A percentile compares a stretch with the other conserved stretches of the same genome.
Conservation (phyloP, 2,329 filamentous ascomycete species). For the Furcasterigmium sp. region DNA sequence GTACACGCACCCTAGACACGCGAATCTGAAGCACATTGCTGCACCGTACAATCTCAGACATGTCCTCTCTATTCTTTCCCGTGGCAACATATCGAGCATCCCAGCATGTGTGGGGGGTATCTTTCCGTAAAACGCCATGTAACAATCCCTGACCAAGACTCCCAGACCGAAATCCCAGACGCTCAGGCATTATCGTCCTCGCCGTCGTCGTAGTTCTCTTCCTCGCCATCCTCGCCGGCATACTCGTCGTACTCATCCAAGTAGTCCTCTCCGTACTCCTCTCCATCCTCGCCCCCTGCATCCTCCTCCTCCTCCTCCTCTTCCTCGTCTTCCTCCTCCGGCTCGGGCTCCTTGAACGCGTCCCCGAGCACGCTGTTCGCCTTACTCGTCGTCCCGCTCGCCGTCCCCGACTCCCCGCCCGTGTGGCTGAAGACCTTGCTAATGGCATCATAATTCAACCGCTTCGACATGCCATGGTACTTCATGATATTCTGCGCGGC, state of each 20-base stretch:
- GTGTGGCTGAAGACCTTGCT: constrained; percentile 48
- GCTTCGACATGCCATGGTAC: constrained; percentile 63
- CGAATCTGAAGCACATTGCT: too few relatives aligned
- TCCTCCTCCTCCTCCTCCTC: constrained; percentile 28
- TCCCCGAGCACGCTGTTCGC: constrained; percentile 24
- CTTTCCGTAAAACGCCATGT: background rate
- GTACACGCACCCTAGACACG: too few relatives aligned
- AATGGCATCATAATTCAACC: constrained; percentile 68
- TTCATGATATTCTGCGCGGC: constrained; percentile 65
- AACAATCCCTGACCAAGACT: too few relatives aligned
- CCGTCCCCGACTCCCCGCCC: constrained; percentile 36
- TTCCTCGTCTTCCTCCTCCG: constrained; percentile 29
- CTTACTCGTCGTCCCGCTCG: constrained; percentile 26
- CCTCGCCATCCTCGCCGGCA: constrained; percentile 18
- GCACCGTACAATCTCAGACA: too few relatives aligned
- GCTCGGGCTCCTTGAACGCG: constrained; percentile 27
- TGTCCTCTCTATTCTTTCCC: too few relatives aligned
- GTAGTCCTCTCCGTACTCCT: constrained; percentile 18
- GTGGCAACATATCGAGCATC: too few relatives aligned
- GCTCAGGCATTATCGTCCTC: constrained; percentile 17
- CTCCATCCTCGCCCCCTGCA: constrained; percentile 24
- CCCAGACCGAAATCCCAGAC: too few relatives aligned
- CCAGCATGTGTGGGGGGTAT: background rate
- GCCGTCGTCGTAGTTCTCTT: constrained; percentile 29
- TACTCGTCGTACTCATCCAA: constrained; percentile 17